These are phyloP conservation scores for Lagenidium giganteum DNA, from an alignment of 352 stramenopile genomes.

Conservation along the genomic window DNA sequence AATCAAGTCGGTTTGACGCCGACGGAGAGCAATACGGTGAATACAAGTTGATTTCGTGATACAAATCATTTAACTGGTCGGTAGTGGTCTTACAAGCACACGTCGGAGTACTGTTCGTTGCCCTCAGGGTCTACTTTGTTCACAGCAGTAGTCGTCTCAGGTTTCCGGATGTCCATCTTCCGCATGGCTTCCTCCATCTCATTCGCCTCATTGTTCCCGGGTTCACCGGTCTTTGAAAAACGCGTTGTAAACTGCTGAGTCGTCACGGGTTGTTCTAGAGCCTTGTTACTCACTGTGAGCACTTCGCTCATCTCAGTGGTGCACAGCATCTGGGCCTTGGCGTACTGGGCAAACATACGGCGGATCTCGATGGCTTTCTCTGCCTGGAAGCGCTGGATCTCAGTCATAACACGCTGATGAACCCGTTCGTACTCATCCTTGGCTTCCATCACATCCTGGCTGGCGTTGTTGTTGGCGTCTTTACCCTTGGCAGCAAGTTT, in stretches of 20 bases:
- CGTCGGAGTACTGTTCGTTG: slow-evolving; percentile 39
- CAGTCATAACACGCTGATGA: slow-evolving; percentile 67
- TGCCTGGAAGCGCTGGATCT: slow-evolving; percentile 64
- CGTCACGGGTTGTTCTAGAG: slow-evolving; percentile 40
- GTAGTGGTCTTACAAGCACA: slow-evolving; percentile 30
- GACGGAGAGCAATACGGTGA: neutral
- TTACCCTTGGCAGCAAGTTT: slow-evolving; percentile 46
- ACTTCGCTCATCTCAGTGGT: slow-evolving; percentile 47
- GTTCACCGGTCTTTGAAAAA: slow-evolving; percentile 17
- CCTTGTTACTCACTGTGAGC: slow-evolving; percentile 30
- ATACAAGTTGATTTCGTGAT: neutral
- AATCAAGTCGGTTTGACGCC: slow-evolving; percentile 1
- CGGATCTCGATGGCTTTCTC: slow-evolving; percentile 74
- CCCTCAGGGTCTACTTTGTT: slow-evolving; percentile 16
- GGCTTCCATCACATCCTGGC: slow-evolving; percentile 49
- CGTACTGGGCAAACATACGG: slow-evolving; percentile 70
- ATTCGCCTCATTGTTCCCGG: slow-evolving; percentile 24
- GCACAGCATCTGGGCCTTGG: slow-evolving; percentile 43
- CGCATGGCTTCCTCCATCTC: slow-evolving; percentile 16
- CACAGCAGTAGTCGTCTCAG: slow-evolving; percentile 8
- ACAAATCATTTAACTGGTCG: neutral
- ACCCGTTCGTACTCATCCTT: slow-evolving; percentile 76
- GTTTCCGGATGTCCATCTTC: slow-evolving; percentile 18
- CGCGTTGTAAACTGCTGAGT: slow-evolving; percentile 31
- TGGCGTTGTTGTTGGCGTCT: slow-evolving; percentile 21